These are phyloP conservation scores for Chrysoporthe puriensis DNA, from an alignment of 2,329 filamentous ascomycete genomes.

Conservation along the genomic window DNA sequence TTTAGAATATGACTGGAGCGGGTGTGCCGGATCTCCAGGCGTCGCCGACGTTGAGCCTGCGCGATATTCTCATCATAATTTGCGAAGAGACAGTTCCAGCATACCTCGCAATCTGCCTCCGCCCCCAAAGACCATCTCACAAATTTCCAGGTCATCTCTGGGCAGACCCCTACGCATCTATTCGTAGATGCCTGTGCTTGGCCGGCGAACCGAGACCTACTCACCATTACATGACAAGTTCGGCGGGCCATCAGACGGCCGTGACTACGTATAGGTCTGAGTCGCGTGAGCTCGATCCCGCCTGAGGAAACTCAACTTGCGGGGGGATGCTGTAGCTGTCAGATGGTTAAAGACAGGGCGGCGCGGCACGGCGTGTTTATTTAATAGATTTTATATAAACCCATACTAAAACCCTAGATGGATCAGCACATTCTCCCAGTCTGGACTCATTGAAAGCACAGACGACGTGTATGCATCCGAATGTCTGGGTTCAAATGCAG, in stretches of 20 bases:
- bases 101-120: too few relatives aligned
- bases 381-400: not conserved
- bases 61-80: not conserved
- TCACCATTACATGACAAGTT: not conserved
- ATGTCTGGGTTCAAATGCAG: not conserved
- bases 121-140: too few relatives aligned
- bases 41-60: not conserved
- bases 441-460: not conserved
- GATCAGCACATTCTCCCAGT: not conserved
- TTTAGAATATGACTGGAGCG: too few relatives aligned
- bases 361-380: not conserved
- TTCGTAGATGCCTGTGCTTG: not conserved
- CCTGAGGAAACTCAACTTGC: not conserved
- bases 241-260: not conserved
- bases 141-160: not conserved
- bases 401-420: not conserved
- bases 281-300: not conserved
- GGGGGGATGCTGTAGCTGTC: not conserved
- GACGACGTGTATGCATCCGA: not conserved
- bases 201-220: not conserved
- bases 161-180: not conserved
- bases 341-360: not conserved
- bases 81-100: too few relatives aligned
- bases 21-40: too few relatives aligned
- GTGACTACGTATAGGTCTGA: not conserved